A percentile compares a stretch with the other conserved stretches of the same genome.
Evolutionary conservation across 2,329 filamentous ascomycete species (phyloP).

Genomic region (Plenodomus biglobosus): DNA sequence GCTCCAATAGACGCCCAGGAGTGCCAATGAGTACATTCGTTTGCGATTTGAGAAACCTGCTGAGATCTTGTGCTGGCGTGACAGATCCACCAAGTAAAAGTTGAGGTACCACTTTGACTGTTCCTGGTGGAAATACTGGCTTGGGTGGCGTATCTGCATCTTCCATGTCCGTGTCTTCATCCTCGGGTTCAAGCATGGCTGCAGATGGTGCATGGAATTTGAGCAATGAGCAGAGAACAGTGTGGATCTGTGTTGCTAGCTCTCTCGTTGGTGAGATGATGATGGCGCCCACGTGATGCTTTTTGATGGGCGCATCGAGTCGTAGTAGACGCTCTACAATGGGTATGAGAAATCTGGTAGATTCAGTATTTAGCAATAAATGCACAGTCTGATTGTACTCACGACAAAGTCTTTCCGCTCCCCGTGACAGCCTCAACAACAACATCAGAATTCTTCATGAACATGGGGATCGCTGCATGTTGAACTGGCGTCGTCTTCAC

Average conservation of each 20-base stretch:
- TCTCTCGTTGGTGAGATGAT: conserved; percentile 93
- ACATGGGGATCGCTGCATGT: conserved; percentile 83
- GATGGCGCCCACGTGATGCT: conserved; percentile 86
- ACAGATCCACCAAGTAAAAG: conserved; percentile 77
- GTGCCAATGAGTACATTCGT: conserved; percentile 91
- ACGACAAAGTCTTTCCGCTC: conserved; percentile 41
- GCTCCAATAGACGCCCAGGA: conserved; percentile 83
- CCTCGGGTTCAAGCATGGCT: conserved; percentile 59
- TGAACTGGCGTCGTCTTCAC: conserved; percentile 91
- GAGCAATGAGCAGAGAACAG: conserved; percentile 74
- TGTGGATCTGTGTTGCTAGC: conserved; percentile 85
- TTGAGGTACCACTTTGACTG: conserved; percentile 72
- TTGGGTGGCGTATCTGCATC: conserved; percentile 43
- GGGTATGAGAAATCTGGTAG: conserved; percentile 69
- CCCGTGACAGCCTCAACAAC: conserved; percentile 70
- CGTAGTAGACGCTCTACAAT: conserved; percentile 79
- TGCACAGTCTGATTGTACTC: conserved; percentile 1
- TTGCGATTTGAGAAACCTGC: conserved; percentile 77
- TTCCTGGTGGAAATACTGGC: conserved; percentile 50
- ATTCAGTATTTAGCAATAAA: not conserved
- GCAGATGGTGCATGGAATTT: conserved; percentile 82
- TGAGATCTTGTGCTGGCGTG: conserved; percentile 80
- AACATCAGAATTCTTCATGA: conserved; percentile 87
- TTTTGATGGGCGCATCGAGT: conserved; percentile 79
- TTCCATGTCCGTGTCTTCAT: conserved; percentile 48